Conservation (phyloP, 805 yeast species). For the Dipodascus albidus region DNA sequence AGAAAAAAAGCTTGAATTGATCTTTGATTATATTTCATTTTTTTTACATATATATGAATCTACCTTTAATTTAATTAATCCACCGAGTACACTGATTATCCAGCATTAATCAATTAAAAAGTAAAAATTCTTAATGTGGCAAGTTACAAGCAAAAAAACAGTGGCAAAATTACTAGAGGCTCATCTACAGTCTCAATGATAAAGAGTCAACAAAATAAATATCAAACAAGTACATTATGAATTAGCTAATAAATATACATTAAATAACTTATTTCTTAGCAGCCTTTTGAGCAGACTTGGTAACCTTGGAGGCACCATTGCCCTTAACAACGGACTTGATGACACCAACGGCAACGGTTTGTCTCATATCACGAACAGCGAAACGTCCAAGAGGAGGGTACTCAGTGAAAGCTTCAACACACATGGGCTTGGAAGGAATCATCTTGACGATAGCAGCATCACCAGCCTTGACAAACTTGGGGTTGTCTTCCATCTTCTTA, state of each 20-base stretch:
- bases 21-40: neutral
- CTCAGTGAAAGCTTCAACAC: conserved; percentile 88
- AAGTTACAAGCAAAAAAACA: too few species aligned
- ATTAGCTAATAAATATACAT: neutral
- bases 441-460: conserved; percentile 91
- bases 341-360: conserved; percentile 99
- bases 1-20: neutral
- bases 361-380: conserved; percentile 99
- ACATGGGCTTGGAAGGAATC: conserved; percentile 83
- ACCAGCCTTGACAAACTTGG: conserved; percentile 92
- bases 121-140: too few species aligned
- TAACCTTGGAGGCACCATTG: conserved; percentile 81
- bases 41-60: neutral
- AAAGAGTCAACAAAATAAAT: too few species aligned
- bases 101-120: too few species aligned
- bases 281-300: conserved; percentile 91
- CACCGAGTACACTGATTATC: too few species aligned
- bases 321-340: conserved; percentile 78
- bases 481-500: conserved; percentile 78
- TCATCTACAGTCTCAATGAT: too few species aligned
- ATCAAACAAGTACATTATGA: neutral
- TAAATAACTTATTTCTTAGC: conserved; percentile 47
- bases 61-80: too few species aligned
- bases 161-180: too few species aligned
- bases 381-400: conserved; percentile 97